Conservation (phyloP, 768 basidiomycete genomes). For the Leccinellum luteum region DNA sequence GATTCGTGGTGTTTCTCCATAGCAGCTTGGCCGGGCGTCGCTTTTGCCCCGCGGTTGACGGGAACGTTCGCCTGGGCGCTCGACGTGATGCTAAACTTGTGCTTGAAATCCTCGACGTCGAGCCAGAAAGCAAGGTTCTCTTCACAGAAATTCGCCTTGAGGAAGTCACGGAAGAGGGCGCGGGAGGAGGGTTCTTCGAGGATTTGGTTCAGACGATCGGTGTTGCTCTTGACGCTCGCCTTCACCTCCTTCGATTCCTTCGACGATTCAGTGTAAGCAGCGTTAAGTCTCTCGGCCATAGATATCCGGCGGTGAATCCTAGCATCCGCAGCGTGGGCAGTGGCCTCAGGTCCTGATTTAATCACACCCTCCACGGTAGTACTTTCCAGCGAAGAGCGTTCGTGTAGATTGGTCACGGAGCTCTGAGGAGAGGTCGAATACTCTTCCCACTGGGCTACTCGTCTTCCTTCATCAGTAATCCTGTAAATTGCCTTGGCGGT, state of each 20-base stretch:
- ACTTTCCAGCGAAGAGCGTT: slow-evolving; percentile 60
- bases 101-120: slow-evolving; percentile 96
- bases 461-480: slow-evolving; percentile 88
- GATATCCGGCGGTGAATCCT: slow-evolving; percentile 80
- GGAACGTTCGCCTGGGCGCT: slow-evolving; percentile 70
- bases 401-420: slow-evolving; percentile 61
- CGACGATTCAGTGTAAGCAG: slow-evolving; percentile 45
- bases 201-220: slow-evolving; percentile 86
- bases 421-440: slow-evolving; percentile 54
- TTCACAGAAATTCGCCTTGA: slow-evolving; percentile 94
- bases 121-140: slow-evolving; percentile 98
- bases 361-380: slow-evolving; percentile 21
- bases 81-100: slow-evolving; percentile 93
- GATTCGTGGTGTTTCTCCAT: slow-evolving; percentile 98
- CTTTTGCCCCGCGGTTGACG: slow-evolving; percentile 38
- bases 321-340: slow-evolving; percentile 41
- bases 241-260: slow-evolving; percentile 45
- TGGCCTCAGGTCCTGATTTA: slow-evolving; percentile 26
- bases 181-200: slow-evolving; percentile 90
- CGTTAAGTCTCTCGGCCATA: slow-evolving; percentile 69
- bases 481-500: slow-evolving; percentile 94
- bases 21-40: slow-evolving; percentile 74
- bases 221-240: slow-evolving; percentile 80
- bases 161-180: slow-evolving; percentile 89
- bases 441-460: slow-evolving; percentile 82